These are phyloP conservation scores for Sclerotinia glacialis DNA, from an alignment of 2,329 filamentous ascomycete species.

Conservation along the genomic window DNA sequence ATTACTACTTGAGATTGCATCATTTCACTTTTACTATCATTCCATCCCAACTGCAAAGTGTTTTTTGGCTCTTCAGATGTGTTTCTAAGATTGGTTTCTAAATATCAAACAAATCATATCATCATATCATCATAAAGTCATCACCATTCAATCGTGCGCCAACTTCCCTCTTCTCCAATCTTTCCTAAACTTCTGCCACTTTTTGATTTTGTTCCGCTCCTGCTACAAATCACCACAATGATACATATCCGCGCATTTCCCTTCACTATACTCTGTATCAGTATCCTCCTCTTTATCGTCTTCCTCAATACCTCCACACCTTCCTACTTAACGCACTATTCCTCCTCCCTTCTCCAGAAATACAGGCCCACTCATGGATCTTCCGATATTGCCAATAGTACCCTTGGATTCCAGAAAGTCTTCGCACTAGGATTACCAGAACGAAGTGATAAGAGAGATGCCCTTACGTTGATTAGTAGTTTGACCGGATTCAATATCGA, in stretches of 20 bases:
- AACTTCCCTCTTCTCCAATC: not conserved
- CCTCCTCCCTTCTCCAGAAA: slow-evolving; percentile 7
- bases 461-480: slow-evolving; percentile 44
- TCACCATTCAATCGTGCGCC: not conserved
- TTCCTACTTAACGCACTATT: slow-evolving; percentile 14
- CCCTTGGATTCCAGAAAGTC: slow-evolving; percentile 43
- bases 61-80: not conserved
- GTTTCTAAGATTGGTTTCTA: not conserved
- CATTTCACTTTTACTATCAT: not conserved
- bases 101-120: not conserved
- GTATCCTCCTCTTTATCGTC: slow-evolving; percentile 16
- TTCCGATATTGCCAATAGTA: not conserved
- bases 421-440: slow-evolving; percentile 48
- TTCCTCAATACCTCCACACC: slow-evolving; percentile 19
- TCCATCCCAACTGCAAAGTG: not conserved
- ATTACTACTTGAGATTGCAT: not conserved
- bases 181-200: too few relatives aligned
- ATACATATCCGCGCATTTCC: slow-evolving; percentile 16
- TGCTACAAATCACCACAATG: not conserved
- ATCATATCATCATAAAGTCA: not conserved
- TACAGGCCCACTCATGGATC: slow-evolving; percentile 8
- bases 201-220: not conserved
- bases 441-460: slow-evolving; percentile 50
- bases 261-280: not conserved
- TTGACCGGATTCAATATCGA: slow-evolving; percentile 46